Conservation (phyloP, 1,284 basidiomycete species). For the Fomes fomentarius region DNA sequence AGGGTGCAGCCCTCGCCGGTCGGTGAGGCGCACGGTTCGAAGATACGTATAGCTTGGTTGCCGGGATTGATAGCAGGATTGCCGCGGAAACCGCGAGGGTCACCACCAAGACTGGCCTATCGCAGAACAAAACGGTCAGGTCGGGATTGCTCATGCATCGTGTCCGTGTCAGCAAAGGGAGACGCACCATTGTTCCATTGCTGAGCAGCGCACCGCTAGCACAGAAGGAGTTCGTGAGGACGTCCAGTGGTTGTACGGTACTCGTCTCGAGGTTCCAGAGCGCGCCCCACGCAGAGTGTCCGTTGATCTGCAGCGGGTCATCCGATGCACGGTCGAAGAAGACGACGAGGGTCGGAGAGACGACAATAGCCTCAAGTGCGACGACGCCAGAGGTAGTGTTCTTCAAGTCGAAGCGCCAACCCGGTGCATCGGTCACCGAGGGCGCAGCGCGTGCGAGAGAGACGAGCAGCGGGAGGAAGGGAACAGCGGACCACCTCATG, state of each 20-base stretch:
- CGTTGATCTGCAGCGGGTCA: slow-evolving; percentile 58
- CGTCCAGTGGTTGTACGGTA: slow-evolving; percentile 58
- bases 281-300: slow-evolving; percentile 69
- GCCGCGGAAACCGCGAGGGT: slow-evolving; percentile 44
- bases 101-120: slow-evolving; percentile 47
- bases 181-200: slow-evolving; percentile 49
- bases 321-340: slow-evolving; percentile 51
- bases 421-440: slow-evolving; percentile 18
- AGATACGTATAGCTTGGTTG: slow-evolving; percentile 38
- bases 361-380: slow-evolving; percentile 51
- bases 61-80: slow-evolving; percentile 29
- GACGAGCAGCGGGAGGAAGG: slow-evolving; percentile 10
- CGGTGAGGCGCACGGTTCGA: slow-evolving; percentile 41
- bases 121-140: slow-evolving; percentile 4
- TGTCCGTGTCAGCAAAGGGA: neutral
- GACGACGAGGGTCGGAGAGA: slow-evolving; percentile 47
- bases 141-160: no score
- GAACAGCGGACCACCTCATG: slow-evolving; percentile 17
- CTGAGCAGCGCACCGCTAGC: slow-evolving; percentile 56
- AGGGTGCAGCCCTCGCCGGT: slow-evolving; percentile 41
- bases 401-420: slow-evolving; percentile 33
- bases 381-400: slow-evolving; percentile 47
- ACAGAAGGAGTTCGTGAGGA: slow-evolving; percentile 71
- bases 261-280: slow-evolving; percentile 48
- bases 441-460: slow-evolving; percentile 10